Base-by-base conservation (phyloP, 257 asterid genomes). In the Misopates orontium region DNA sequence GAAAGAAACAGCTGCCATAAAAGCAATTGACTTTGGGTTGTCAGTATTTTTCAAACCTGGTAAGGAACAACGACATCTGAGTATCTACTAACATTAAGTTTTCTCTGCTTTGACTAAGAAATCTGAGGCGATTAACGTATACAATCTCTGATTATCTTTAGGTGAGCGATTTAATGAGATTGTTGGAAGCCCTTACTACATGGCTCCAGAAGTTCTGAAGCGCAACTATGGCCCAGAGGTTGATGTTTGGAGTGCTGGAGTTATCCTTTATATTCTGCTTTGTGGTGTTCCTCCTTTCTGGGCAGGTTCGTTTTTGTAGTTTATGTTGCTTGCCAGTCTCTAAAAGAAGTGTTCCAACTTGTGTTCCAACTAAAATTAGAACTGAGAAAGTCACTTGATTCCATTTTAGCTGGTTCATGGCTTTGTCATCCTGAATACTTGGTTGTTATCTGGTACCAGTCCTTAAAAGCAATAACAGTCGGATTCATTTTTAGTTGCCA, bases 281-380 rank as follows among this genome's bases (percentile, higher is more conserved):
- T 86, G 94, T 72, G 94, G 94, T 49, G 95, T 82, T 62, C 95
- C 95, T 51, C 95, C 95, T 8, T 87, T 87, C 73, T 86, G 94
- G 94, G 94, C 94, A 76, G 94, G 94, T 86, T 47, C 3, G 71
- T 56, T 67, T 16, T 23, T 36, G 44, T 56, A 60, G 31, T 49
- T 51, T 56, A 8, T 0, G 22, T 69, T 32, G 22, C 5, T 24
- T 36, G 21, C n/a, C 59, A 36, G 11, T 36, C 10, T 36, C 42
- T 36, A 3, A 9, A 36, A 3, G 42, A 5, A 36, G 42, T n/a
- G n/a, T n/a, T n/a, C n/a, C n/a, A n/a, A n/a, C n/a, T n/a, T n/a
- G n/a, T n/a, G n/a, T n/a, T n/a, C n/a, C n/a, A n/a, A n/a, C n/a
- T n/a, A n/a, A n/a, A n/a, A n/a, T n/a, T n/a, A n/a, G n/a, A n/a